Conservation (phyloP, 2,329 filamentous ascomycete genomes). For the Fusarium tanahbumbuense region DNA sequence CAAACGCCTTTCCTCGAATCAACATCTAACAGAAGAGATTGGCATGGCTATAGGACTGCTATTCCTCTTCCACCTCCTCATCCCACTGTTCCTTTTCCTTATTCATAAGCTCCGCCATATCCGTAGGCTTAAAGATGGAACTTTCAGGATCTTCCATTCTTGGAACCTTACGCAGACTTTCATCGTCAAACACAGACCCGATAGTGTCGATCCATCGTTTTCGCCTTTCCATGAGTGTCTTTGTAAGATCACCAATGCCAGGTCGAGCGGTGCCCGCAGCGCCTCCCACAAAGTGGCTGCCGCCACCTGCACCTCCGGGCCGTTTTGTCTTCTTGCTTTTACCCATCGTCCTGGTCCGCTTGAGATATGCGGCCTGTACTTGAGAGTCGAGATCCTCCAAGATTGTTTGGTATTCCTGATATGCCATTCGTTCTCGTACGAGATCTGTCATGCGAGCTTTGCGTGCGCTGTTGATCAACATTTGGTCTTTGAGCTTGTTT, state of each 20-base stretch:
- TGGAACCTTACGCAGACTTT: conserved; percentile 79
- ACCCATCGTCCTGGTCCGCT: conserved; percentile 92
- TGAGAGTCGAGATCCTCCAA: conserved; percentile 96
- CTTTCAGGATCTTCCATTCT: conserved; percentile 70
- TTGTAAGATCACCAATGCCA: conserved; percentile 89
- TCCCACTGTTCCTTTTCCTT: conserved; percentile 85
- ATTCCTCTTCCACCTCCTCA: conserved; percentile 78
- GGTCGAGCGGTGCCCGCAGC: conserved; percentile 74
- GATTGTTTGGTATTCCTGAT: conserved; percentile 97
- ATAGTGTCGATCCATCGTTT: conserved; percentile 92
- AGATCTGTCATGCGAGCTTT: conserved; percentile 89
- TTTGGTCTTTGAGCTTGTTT: conserved; percentile 81
- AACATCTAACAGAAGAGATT: conserved; percentile 1
- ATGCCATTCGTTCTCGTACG: conserved; percentile 91
- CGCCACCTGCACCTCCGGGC: conserved; percentile 79
- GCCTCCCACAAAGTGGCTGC: conserved; percentile 71
- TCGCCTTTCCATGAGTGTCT: conserved; percentile 91
- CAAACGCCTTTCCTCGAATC: conserved; percentile 33
- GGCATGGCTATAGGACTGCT: conserved; percentile 37
- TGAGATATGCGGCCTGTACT: conserved; percentile 94
- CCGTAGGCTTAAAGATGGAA: conserved; percentile 77
- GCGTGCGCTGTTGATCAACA: conserved; percentile 88
- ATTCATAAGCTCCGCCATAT: conserved; percentile 80
- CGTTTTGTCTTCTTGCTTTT: conserved; percentile 93
- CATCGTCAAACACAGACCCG: conserved; percentile 88